phyloP scores from a whole-genome alignment of 768 basidiomycete species.

The Pulveroboletus frians region DNA sequence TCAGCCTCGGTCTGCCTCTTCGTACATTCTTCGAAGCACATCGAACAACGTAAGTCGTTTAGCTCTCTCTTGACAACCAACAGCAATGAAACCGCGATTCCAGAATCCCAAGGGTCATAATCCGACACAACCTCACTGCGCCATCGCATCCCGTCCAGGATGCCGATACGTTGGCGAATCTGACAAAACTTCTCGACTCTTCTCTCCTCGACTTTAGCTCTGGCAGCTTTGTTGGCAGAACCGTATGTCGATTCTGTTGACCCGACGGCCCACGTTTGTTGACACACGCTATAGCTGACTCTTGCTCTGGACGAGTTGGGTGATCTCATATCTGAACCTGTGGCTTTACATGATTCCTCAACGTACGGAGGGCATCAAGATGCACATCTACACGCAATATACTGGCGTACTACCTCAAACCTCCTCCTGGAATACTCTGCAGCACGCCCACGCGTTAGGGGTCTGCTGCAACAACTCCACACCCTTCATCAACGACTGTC shows the following conservation, averaged over 20 bases:
- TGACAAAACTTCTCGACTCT: slow-evolving; percentile 16
- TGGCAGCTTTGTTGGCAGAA: slow-evolving; percentile 28
- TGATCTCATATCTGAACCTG: slow-evolving; percentile 10
- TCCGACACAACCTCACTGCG: neutral
- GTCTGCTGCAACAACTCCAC: slow-evolving; percentile 13
- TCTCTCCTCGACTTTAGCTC: slow-evolving; percentile 23
- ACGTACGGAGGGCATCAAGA: slow-evolving; percentile 3
- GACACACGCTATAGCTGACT: slow-evolving; percentile 16
- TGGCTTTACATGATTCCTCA: neutral
- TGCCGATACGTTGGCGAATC: slow-evolving; percentile 14
- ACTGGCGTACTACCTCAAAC: slow-evolving; percentile 28
- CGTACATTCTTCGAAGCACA: slow-evolving; percentile 20
- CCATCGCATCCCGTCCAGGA: neutral
- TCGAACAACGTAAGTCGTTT: slow-evolving; percentile 14
- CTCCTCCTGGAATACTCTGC: slow-evolving; percentile 32
- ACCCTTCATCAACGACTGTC: slow-evolving; percentile 13
- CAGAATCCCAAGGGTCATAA: slow-evolving; percentile 12
- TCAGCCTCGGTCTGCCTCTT: slow-evolving; percentile 17
- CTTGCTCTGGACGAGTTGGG: slow-evolving; percentile 29
- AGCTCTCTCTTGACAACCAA: neutral
- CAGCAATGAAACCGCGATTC: neutral
- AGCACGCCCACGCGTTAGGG: slow-evolving; percentile 18
- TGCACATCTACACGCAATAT: slow-evolving; percentile 22
- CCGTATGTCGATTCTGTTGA: slow-evolving; percentile 12
- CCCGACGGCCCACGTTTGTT: neutral